phyloP scores from a whole-genome alignment of 1,284 basidiomycete genomes.

The Sporisorium scitamineum region DNA sequence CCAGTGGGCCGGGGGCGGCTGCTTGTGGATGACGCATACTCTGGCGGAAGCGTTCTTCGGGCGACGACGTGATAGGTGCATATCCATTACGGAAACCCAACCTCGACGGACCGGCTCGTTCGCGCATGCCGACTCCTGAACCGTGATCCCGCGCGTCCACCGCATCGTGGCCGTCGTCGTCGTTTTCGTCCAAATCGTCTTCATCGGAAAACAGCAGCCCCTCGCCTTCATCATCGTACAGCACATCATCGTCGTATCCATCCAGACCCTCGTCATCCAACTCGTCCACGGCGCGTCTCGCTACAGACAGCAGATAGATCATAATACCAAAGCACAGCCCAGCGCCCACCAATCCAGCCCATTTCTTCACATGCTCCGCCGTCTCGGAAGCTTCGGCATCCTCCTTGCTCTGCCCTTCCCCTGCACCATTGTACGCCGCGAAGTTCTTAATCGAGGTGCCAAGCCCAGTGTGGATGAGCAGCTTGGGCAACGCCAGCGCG shows the following conservation, averaged over 20 bases:
- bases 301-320: conserved; percentile 81
- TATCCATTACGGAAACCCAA: conserved; percentile 53
- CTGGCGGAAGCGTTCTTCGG: conserved; percentile 45
- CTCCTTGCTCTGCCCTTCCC: conserved; percentile 47
- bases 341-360: conserved; percentile 79
- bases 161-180: conserved; percentile 10
- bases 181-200: conserved; percentile 11
- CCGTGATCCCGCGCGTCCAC: conserved; percentile 18
- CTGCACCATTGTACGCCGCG: conserved; percentile 74
- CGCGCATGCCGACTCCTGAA: conserved; percentile 44
- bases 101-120: conserved; percentile 44
- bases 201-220: conserved; percentile 39
- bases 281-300: conserved; percentile 82
- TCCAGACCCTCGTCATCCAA: conserved; percentile 71
- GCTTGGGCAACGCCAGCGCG: conserved; percentile 83
- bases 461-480: conserved; percentile 84
- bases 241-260: conserved; percentile 28
- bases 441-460: conserved; percentile 86
- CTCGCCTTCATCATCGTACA: conserved; percentile 31
- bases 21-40: conserved; percentile 46
- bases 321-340: conserved; percentile 80
- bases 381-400: conserved; percentile 43
- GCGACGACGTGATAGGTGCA: conserved; percentile 40
- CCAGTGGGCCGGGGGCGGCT: conserved; percentile 21
- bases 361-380: conserved; percentile 74